A percentile compares a stretch with the other conserved stretches of the same genome.
phyloP scores from a whole-genome alignment of 2,329 filamentous ascomycete genomes.

The Cladophialophora yegresii region DNA sequence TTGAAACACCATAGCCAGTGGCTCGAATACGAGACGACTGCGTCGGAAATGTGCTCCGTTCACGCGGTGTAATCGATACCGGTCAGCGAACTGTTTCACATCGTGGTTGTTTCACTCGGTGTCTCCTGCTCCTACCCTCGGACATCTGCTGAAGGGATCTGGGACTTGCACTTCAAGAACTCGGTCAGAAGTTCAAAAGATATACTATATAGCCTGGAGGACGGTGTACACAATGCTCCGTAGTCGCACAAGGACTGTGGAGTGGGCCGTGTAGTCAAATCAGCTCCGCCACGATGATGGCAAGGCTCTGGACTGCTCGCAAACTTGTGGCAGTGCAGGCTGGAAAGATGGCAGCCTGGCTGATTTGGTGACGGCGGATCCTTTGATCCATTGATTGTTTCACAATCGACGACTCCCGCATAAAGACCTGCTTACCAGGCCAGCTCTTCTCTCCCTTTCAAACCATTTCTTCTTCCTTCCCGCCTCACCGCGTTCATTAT shows the following conservation, averaged over 20 bases:
- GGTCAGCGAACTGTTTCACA: neutral
- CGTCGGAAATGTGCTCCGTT: neutral
- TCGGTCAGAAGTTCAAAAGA: neutral
- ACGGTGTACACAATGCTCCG: too few species aligned
- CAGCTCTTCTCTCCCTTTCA: neutral
- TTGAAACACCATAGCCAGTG: neutral
- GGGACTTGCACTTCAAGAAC: neutral
- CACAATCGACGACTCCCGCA: conserved; percentile 6
- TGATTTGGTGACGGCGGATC: conserved; percentile 11
- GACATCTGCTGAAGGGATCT: neutral
- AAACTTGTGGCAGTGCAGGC: conserved; percentile 5
- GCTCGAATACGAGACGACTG: neutral
- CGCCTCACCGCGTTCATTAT: conserved; percentile 4
- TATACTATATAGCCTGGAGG: neutral
- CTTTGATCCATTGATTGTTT: conserved; percentile 12
- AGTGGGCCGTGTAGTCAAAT: neutral
- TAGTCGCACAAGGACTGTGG: neutral
- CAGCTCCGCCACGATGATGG: neutral
- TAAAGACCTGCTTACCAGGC: conserved; percentile 16
- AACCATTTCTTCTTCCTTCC: neutral
- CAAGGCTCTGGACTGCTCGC: neutral
- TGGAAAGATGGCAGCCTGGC: conserved; percentile 12
- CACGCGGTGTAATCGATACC: neutral
- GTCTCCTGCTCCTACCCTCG: neutral
- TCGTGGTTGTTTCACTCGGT: neutral